Conservation (phyloP, 345 rosid genomes). For the Mangifera indica region DNA sequence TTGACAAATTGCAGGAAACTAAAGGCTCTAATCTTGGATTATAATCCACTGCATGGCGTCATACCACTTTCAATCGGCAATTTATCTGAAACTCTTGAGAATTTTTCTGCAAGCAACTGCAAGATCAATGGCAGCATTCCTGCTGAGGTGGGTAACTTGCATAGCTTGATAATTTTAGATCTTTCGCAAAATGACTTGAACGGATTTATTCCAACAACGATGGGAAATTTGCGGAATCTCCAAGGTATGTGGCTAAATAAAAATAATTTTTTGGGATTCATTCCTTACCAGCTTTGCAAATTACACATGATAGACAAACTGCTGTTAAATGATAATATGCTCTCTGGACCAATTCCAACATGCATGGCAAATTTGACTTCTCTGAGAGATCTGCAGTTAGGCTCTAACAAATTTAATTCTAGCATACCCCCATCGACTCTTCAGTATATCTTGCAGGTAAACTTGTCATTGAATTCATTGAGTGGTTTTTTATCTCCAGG, state of each 20-base stretch:
- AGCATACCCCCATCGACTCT: no score
- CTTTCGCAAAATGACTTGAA: constrained; percentile 9
- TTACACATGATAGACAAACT: no score
- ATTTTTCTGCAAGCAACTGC: constrained; percentile 2
- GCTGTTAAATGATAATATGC: no score
- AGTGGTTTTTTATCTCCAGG: no score
- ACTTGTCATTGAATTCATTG: no score
- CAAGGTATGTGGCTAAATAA: not conserved
- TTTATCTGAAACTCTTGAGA: not conserved
- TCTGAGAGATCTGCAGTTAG: no score
- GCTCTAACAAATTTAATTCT: no score
- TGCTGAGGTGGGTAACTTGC: constrained; percentile 16
- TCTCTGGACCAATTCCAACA: no score
- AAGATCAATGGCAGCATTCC: constrained; percentile 22
- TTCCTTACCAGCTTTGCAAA: constrained; percentile 12
- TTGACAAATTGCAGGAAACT: not conserved
- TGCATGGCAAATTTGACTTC: no score
- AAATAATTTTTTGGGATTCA: constrained; percentile 11
- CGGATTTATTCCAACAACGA: constrained; percentile 18
- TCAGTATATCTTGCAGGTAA: no score
- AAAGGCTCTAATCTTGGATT: not conserved
- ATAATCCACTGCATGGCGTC: constrained; percentile 9
- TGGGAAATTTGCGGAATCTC: constrained; percentile 9
- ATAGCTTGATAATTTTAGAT: not conserved
- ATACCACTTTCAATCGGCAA: constrained; percentile 20